Base-by-base conservation (phyloP, 1,284 basidiomycete species). In the Athelia sp. region DNA sequence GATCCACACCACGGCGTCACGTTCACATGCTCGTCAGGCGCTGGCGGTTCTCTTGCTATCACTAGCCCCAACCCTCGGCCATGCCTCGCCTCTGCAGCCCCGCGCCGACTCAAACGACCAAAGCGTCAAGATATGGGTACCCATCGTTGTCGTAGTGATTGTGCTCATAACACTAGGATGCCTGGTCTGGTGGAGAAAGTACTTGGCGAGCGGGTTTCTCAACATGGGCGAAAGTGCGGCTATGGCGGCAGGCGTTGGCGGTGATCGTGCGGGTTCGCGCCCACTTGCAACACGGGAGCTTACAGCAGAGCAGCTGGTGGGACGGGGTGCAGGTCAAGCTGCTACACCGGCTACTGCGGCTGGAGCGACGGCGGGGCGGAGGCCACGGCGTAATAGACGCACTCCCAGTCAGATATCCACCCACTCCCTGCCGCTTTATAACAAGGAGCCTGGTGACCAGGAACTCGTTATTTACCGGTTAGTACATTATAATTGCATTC, bases 361-460 rank as follows among this genome's bases (percentile, higher is more conserved):
- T 15, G 10, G 34, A n/a, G 26, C 13, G 21, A 23, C 43, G 24
- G 10, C 18, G 43, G 23, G 10, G 18, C 66, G 74, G 29, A 66
- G 76, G 46, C 58, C 70, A 2, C 68, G 85, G 24, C 67, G 84
- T 47, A 74, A 74, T 14, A 68, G 79, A 17, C 64, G 77, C 32
- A 77, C 75, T 1, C 71, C 77, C 1, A 79, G 78, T 46, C 85
- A 87, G 61, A 81, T 89, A 49, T 87, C 84, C 14, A 87, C 85
- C 14, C 78, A 74, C 42, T 87, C 82, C 1, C 62, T 90, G 34
- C 87, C 87, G 3, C 76, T 73, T 21, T 90, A 90, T 58, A 85
- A 80, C 69, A 88, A 87, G 63, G 87, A 90, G 55, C 85, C 87
- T 0, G 87, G 87, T 9, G 87, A 88, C 48, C 74, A 84, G 46